A percentile compares a stretch with the other conserved stretches of the same genome.
Conservation (phyloP, 768 basidiomycete genomes). For the Naganishia vishniacii region DNA sequence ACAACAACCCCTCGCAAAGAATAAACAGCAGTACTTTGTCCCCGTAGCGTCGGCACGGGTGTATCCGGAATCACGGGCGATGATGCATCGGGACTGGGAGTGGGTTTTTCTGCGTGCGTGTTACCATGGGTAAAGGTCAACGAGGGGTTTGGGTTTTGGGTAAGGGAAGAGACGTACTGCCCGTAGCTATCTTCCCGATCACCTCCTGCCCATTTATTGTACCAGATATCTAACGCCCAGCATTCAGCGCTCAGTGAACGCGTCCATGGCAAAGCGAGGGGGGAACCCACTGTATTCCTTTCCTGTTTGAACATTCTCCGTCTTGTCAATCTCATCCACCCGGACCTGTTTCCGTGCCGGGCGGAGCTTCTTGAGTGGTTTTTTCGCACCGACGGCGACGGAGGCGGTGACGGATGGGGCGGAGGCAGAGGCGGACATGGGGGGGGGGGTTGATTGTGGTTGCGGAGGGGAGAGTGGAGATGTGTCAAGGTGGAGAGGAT, state of each 20-base stretch:
- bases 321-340: conserved; percentile 80
- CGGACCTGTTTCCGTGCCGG: conserved; percentile 93
- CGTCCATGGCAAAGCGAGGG: too few relatives aligned
- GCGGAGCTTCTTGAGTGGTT: conserved; percentile 57
- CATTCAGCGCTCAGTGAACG: neutral
- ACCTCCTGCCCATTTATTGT: conserved; percentile 99
- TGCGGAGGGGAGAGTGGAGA: too few relatives aligned
- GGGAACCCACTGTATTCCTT: conserved; percentile 83
- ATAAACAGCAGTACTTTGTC: conserved; percentile 87
- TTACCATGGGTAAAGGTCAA: conserved; percentile 18
- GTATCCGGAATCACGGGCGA: conserved; percentile 81
- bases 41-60: conserved; percentile 92
- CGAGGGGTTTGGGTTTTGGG: neutral
- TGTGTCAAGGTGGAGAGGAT: too few relatives aligned
- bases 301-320: conserved; percentile 80
- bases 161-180: conserved; percentile 57
- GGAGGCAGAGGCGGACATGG: too few relatives aligned
- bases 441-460: too few relatives aligned
- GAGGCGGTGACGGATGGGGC: neutral
- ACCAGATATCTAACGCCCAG: conserved; percentile 68
- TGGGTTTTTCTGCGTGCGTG: conserved; percentile 70
- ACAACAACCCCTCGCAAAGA: conserved; percentile 93
- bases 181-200: conserved; percentile 95
- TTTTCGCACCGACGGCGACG: neutral
- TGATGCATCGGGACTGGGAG: conserved; percentile 83